Percentiles rank a stretch among this genome's conserved stretches.
phyloP scores from a whole-genome alignment of 352 stramenopile genomes.

The Globisporangium irregulare region DNA sequence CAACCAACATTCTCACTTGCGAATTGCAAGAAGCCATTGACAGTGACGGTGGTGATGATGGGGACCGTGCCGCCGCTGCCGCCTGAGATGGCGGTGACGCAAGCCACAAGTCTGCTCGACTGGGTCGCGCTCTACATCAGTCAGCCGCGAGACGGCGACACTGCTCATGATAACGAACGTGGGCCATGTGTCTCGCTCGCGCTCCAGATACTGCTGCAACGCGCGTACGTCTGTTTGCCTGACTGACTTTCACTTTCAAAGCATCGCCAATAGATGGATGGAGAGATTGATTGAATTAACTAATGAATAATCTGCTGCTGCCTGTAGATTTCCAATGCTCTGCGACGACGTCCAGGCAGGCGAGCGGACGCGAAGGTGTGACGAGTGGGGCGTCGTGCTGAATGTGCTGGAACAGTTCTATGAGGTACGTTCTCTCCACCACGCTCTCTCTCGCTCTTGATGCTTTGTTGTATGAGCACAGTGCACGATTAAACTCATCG shows the following conservation, averaged over 20 bases:
- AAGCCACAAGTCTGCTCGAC: slow-evolving; percentile 28
- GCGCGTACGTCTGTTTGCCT: slow-evolving; percentile 9
- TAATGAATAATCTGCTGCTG: background rate
- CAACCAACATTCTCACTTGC: slow-evolving; percentile 9
- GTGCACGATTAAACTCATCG: background rate
- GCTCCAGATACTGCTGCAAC: slow-evolving; percentile 24
- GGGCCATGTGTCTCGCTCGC: slow-evolving; percentile 4
- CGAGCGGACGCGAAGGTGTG: background rate
- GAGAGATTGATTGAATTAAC: background rate
- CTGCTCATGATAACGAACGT: background rate
- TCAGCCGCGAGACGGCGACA: background rate
- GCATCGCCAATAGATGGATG: background rate
- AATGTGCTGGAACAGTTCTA: slow-evolving; percentile 49
- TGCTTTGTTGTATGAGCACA: background rate
- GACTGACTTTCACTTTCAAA: background rate
- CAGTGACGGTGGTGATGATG: background rate
- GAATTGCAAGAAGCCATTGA: slow-evolving; percentile 5
- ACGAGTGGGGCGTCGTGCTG: slow-evolving; percentile 23
- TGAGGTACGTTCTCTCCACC: slow-evolving; percentile 27
- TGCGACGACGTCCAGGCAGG: slow-evolving; percentile 18
- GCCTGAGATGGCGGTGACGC: background rate
- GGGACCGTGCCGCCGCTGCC: too few species aligned
- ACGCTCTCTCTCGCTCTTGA: background rate
- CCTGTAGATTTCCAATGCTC: slow-evolving; percentile 27
- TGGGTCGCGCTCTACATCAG: slow-evolving; percentile 32